phyloP scores from a whole-genome alignment of 2,329 filamentous ascomycete genomes.

The Graphiopsis chlorocephala region DNA sequence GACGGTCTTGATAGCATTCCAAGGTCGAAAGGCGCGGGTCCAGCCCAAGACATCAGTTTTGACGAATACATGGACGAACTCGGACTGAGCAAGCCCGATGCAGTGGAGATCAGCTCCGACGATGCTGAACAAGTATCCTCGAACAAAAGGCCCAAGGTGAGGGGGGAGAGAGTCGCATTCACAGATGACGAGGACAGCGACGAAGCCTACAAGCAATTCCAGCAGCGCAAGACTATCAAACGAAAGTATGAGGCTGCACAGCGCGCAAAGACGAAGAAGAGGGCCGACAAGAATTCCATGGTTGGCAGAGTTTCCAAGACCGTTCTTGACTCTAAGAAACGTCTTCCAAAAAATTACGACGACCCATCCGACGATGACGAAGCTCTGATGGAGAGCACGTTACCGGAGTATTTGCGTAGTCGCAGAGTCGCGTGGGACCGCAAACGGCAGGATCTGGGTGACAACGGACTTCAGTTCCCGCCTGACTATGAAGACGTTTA shows the following conservation, averaged over 20 bases:
- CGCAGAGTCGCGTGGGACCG: slow-evolving; percentile 70
- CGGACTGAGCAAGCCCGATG: background rate
- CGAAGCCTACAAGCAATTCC: slow-evolving; percentile 62
- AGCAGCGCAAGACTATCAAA: slow-evolving; percentile 56
- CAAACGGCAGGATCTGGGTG: slow-evolving; percentile 57
- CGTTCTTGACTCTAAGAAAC: slow-evolving; percentile 17
- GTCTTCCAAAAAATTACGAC: slow-evolving; percentile 29
- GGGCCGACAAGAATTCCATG: slow-evolving; percentile 39
- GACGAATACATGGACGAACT: slow-evolving; percentile 23
- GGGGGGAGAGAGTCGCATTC: slow-evolving; percentile 23
- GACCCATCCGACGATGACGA: slow-evolving; percentile 49
- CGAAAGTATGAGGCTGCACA: slow-evolving; percentile 51
- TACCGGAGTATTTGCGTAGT: slow-evolving; percentile 70
- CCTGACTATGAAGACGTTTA: slow-evolving; percentile 73
- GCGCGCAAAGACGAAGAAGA: slow-evolving; percentile 47
- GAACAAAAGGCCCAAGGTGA: slow-evolving; percentile 16
- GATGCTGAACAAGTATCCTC: slow-evolving; percentile 2
- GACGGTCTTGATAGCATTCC: slow-evolving; percentile 19
- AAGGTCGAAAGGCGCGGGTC: background rate
- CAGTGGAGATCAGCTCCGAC: slow-evolving; percentile 22
- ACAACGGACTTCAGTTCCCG: slow-evolving; percentile 70
- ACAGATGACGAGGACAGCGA: slow-evolving; percentile 55
- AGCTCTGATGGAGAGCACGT: slow-evolving; percentile 54
- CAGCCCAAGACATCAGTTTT: slow-evolving; percentile 19
- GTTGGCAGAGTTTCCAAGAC: slow-evolving; percentile 33